Conservation (phyloP, 2,329 filamentous ascomycete genomes). For the Tolypocladium album region DNA sequence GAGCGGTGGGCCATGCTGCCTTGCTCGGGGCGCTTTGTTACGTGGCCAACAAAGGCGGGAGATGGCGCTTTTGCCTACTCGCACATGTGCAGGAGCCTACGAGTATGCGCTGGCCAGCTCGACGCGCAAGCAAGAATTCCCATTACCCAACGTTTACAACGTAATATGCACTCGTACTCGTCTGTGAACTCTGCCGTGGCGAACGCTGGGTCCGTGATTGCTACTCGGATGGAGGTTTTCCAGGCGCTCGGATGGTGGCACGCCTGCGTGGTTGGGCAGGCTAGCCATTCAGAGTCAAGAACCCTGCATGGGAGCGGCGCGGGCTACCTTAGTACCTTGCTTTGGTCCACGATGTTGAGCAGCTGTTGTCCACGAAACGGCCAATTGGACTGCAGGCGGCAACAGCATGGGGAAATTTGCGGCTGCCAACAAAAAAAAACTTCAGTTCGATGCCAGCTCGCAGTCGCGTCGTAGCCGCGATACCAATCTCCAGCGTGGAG, state of each 20-base stretch:
- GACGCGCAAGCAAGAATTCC: not conserved
- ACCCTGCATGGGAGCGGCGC: not conserved
- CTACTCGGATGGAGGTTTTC: not conserved
- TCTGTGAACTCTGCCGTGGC: not conserved
- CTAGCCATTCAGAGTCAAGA: not conserved
- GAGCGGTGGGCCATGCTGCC: not conserved
- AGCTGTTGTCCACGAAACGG: not conserved
- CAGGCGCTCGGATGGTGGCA: not conserved
- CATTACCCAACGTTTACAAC: not conserved
- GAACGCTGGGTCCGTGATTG: not conserved
- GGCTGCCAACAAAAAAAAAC: not conserved
- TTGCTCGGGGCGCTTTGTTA: not conserved
- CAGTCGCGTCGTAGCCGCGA: not conserved
- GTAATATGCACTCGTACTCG: no score
- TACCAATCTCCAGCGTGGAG: not conserved
- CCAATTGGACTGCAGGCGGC: not conserved
- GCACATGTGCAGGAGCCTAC: not conserved
- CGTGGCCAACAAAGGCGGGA: not conserved
- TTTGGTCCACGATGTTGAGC: not conserved
- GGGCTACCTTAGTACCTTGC: not conserved
- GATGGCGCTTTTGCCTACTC: not conserved
- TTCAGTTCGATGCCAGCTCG: not conserved
- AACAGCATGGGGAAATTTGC: not conserved
- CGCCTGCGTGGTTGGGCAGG: not conserved
- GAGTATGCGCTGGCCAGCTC: not conserved